Conservation (phyloP, 2,329 filamentous ascomycete genomes). For the Colletotrichum viniferum region DNA sequence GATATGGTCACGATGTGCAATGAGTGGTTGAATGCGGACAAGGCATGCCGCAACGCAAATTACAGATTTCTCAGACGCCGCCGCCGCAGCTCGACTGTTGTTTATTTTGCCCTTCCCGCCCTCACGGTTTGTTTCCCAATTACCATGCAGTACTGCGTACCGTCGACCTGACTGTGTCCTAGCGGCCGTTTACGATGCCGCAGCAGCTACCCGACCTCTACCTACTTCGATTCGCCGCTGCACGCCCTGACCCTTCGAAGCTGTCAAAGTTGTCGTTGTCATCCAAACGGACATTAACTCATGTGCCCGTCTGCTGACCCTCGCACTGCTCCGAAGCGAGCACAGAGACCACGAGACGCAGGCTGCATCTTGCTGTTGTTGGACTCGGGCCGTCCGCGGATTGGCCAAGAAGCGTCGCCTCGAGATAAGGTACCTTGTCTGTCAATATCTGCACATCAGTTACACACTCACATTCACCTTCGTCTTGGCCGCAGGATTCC, state of each 20-base stretch:
- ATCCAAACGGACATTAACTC: neutral
- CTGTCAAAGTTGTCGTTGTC: slow-evolving; percentile 3
- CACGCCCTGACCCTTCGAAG: neutral
- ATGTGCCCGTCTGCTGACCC: neutral
- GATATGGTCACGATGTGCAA: neutral
- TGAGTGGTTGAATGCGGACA: neutral
- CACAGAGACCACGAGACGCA: slow-evolving; percentile 7
- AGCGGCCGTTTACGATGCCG: neutral
- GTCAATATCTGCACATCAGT: neutral
- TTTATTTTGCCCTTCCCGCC: neutral
- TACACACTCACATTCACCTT: neutral
- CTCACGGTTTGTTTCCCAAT: neutral
- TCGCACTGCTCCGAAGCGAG: neutral
- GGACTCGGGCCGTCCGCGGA: neutral
- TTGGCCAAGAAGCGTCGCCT: neutral
- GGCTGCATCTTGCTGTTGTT: neutral
- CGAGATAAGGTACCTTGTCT: neutral
- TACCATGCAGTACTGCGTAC: too few relatives aligned
- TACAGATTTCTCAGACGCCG: neutral
- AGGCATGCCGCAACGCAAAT: neutral
- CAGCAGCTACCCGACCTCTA: neutral
- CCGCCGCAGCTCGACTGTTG: neutral
- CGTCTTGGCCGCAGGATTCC: neutral
- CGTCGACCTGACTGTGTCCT: neutral
- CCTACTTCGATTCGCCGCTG: neutral